Percentiles rank a stretch among this genome's conserved stretches.
phyloP scores from a whole-genome alignment of 2,329 filamentous ascomycete genomes.

The Colletotrichum sp. region DNA sequence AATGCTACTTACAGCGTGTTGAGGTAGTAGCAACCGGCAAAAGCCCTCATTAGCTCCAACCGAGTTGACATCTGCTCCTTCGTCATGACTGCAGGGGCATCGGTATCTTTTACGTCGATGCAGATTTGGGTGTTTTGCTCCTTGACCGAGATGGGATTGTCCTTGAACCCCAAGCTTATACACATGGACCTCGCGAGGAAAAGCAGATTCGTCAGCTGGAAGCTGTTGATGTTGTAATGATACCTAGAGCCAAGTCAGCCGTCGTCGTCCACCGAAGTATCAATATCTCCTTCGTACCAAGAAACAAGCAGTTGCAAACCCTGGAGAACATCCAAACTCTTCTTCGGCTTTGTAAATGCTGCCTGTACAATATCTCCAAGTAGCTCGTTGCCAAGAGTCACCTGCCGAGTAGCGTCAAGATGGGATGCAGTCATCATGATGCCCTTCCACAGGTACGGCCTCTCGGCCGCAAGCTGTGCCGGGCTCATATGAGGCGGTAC shows the following conservation, averaged over 20 bases:
- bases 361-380: constrained; percentile 47
- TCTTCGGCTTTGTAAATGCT: constrained; percentile 43
- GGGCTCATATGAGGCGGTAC: constrained; percentile 41
- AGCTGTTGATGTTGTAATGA: constrained; percentile 53
- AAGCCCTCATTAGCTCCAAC: constrained; percentile 52
- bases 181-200: constrained; percentile 54
- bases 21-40: constrained; percentile 55
- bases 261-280: background rate
- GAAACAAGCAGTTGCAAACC: constrained; percentile 49
- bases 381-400: constrained; percentile 47
- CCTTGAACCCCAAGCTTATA: constrained; percentile 42
- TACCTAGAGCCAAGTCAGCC: constrained; percentile 35
- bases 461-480: constrained; percentile 37
- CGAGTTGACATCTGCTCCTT: constrained; percentile 29
- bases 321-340: constrained; percentile 52
- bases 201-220: constrained; percentile 54
- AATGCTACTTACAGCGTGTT: constrained; percentile 47
- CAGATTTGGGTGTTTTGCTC: constrained; percentile 10
- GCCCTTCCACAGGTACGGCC: constrained; percentile 55
- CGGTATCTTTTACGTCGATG: background rate
- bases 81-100: background rate
- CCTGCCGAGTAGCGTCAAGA: constrained; percentile 48
- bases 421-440: constrained; percentile 50
- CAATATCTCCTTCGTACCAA: constrained; percentile 39
- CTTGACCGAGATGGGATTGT: constrained; percentile 26